phyloP scores from a whole-genome alignment of 2,329 filamentous ascomycete species.

The Alternaria ventricosa region DNA sequence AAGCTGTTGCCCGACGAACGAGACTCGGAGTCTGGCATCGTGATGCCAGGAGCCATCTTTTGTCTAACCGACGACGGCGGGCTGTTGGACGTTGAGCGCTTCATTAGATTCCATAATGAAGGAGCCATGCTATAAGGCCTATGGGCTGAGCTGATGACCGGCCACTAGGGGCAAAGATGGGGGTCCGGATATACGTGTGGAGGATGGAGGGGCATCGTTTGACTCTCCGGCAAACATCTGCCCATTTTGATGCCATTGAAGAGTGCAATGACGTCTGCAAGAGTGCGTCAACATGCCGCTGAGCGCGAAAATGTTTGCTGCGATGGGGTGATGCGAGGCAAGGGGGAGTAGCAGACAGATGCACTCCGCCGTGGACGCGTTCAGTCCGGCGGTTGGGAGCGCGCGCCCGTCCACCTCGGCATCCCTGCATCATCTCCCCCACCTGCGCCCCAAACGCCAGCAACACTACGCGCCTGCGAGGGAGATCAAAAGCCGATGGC shows the following conservation, averaged over 20 bases:
- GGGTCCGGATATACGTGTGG: slow-evolving; percentile 22
- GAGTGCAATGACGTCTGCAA: slow-evolving; percentile 14
- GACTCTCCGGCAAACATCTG: slow-evolving; percentile 27
- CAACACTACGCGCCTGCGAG: not conserved
- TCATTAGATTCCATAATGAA: slow-evolving; percentile 44
- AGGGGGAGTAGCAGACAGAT: slow-evolving; percentile 19
- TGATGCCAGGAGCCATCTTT: slow-evolving; percentile 45
- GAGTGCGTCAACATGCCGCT: slow-evolving; percentile 9
- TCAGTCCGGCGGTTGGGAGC: slow-evolving; percentile 20
- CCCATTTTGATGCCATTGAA: slow-evolving; percentile 34
- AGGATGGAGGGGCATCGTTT: slow-evolving; percentile 22
- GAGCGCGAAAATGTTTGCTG: slow-evolving; percentile 22
- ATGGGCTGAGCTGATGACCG: slow-evolving; percentile 4
- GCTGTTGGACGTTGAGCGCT: slow-evolving; percentile 38
- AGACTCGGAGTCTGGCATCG: slow-evolving; percentile 26
- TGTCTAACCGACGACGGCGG: slow-evolving; percentile 34
- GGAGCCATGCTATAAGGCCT: slow-evolving; percentile 41
- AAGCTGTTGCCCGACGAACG: slow-evolving; percentile 35
- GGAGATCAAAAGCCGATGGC: slow-evolving; percentile 1
- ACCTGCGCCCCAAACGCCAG: slow-evolving; percentile 20
- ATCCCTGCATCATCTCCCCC: slow-evolving; percentile 26
- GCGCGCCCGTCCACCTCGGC: slow-evolving; percentile 12
- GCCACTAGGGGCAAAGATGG: slow-evolving; percentile 39
- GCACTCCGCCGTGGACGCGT: slow-evolving; percentile 12
- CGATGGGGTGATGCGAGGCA: slow-evolving; percentile 35